Base-by-base conservation (phyloP, 2,329 filamentous ascomycete genomes). In the Colletotrichum sp. region DNA sequence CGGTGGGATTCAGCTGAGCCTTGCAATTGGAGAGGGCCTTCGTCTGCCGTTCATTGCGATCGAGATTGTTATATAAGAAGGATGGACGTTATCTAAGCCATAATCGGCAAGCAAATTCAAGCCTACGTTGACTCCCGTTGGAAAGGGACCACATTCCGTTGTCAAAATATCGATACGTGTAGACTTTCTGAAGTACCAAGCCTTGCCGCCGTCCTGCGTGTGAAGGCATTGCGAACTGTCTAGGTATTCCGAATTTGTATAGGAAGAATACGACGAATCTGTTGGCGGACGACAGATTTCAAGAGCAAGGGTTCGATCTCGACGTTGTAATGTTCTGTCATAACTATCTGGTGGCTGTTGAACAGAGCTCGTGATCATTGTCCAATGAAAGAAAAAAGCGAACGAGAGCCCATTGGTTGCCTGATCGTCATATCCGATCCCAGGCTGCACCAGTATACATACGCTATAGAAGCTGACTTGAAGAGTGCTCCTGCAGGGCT, bases 181-280 rank as follows among this genome's bases (percentile, higher is more conserved):
- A 3, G 39, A n/a, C 3, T n/a, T n/a, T 44, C 0, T n/a, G n/a
- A 3, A 1, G 39, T n/a, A n/a, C 0, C 18, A n/a, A n/a, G 39
- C 1, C 39, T 4, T n/a, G 3, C 18, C 8, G 18, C 18, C 18
- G 9, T n/a, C 39, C 39, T 44, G 16, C 39, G 39, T 44, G 9
- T 4, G 39, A 44, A 10, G 39, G 8, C 0, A n/a, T 12, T 44
- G 18, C 6, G 39, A 44, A 18, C 5, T 44, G 5, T 3, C 2
- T n/a, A 5, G 1, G 18, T 4, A 44, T 44, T 10, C 1, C 0
- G 5, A 1, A 1, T 44, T 44, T 44, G 5, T n/a, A n/a, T n/a
- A 44, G 5, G 39, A n/a, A 44, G 39, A n/a, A 44, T n/a, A n/a
- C 8, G 39, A 10, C 8, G 8, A 10, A 3, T n/a, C 2, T 12